These are phyloP conservation scores for Laetiporus sulphureus DNA, from an alignment of 1,284 basidiomycete genomes.

Conservation along the genomic window DNA sequence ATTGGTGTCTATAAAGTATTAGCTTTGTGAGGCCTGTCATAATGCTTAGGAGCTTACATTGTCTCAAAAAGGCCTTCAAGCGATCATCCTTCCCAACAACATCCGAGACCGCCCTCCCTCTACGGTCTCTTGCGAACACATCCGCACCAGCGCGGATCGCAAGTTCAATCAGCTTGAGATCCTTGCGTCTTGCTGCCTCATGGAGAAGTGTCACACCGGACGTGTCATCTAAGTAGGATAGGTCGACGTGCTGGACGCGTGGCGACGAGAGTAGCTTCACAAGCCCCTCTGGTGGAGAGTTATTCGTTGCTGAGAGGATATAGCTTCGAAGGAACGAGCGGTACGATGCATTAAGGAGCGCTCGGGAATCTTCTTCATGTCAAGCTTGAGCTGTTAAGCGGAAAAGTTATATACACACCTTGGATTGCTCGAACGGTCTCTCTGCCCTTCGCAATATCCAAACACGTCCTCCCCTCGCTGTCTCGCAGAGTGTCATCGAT, in stretches of 20 bases:
- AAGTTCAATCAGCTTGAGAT: conserved; percentile 78
- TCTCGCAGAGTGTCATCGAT: conserved; percentile 83
- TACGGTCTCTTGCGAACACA: conserved; percentile 81
- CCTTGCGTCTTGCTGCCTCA: conserved; percentile 81
- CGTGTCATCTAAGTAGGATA: conserved; percentile 71
- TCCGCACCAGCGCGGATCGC: conserved; percentile 85
- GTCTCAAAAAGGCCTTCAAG: conserved; percentile 78
- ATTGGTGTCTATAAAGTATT: conserved; percentile 54
- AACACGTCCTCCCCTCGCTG: conserved; percentile 59
- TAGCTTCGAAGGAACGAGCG: conserved; percentile 70
- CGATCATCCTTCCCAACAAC: conserved; percentile 69
- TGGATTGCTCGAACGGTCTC: conserved; percentile 72
- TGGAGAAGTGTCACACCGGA: conserved; percentile 80
- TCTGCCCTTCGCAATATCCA: conserved; percentile 72
- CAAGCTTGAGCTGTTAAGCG: not conserved
- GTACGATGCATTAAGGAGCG: conserved; percentile 74
- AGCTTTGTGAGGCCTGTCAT: not conserved
- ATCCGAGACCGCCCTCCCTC: conserved; percentile 74
- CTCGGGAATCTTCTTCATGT: conserved; percentile 60
- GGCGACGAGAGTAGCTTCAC: conserved; percentile 56
- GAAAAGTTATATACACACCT: conserved; percentile 39
- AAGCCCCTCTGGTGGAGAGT: conserved; percentile 44
- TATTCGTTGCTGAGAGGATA: conserved; percentile 49
- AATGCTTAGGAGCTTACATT: conserved; percentile 50
- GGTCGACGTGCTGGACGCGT: conserved; percentile 52